Evolutionary conservation across 371 early-diverging fungal genomes (phyloP).

Genomic region (Rhizopus sp.): DNA sequence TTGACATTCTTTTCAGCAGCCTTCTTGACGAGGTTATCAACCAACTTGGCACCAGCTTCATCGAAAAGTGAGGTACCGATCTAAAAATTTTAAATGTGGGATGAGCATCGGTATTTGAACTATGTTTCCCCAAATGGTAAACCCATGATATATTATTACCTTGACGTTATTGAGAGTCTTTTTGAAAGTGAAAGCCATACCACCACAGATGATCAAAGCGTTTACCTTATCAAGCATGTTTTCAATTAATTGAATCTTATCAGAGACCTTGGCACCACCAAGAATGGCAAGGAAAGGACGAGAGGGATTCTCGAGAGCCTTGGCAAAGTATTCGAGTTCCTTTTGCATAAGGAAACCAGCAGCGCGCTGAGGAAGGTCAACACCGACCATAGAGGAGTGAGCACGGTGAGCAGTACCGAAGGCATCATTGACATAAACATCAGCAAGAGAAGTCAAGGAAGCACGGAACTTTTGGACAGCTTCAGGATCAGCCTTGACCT

Average conservation of each 20-base stretch:
- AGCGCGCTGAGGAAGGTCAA: constrained; percentile 86
- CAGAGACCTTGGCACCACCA: constrained; percentile 99
- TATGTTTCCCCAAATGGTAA: constrained; percentile 5
- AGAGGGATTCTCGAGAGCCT: constrained; percentile 91
- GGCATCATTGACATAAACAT: constrained; percentile 98
- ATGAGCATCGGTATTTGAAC: neutral
- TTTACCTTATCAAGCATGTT: constrained; percentile 94
- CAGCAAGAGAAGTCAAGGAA: constrained; percentile 92
- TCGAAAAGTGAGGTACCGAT: constrained; percentile 96
- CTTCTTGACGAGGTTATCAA: constrained; percentile 79
- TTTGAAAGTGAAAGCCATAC: constrained; percentile 98
- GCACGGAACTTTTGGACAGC: constrained; percentile 86
- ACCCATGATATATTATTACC: constrained; percentile 45
- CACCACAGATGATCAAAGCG: constrained; percentile 93
- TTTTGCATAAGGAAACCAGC: constrained; percentile 99
- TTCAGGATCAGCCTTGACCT: constrained; percentile 86
- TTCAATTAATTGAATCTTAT: constrained; percentile 98
- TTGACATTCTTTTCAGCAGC: constrained; percentile 88
- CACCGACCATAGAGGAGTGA: constrained; percentile 96
- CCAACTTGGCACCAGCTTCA: constrained; percentile 85
- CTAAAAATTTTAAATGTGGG: constrained; percentile 25
- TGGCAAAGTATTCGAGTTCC: constrained; percentile 97
- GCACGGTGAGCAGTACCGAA: constrained; percentile 99
- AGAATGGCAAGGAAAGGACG: constrained; percentile 97
- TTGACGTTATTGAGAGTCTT: constrained; percentile 84